Conservation (phyloP, 176 grass and related monocot genomes). For the Coix lacrymajobi region DNA sequence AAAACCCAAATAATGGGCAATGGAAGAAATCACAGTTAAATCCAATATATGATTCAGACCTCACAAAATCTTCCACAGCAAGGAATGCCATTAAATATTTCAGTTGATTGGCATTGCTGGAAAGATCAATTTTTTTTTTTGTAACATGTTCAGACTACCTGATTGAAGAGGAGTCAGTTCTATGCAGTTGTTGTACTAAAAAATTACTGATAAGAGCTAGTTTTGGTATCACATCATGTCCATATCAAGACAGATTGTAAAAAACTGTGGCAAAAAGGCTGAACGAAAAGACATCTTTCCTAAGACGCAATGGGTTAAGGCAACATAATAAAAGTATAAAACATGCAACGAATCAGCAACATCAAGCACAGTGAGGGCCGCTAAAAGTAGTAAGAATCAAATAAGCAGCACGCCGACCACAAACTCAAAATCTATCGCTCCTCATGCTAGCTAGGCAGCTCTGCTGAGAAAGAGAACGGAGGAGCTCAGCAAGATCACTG, state of each 20-base stretch:
- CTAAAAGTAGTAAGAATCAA: background rate
- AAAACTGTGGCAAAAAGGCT: background rate
- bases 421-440: background rate
- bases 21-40: background rate
- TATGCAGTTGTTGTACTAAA: background rate
- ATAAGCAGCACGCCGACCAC: background rate
- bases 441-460: background rate
- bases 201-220: background rate
- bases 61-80: slow-evolving; percentile 9
- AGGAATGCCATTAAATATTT: background rate
- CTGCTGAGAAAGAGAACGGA: background rate
- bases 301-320: background rate
- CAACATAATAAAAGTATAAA: too few relatives aligned
- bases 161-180: background rate
- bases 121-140: background rate
- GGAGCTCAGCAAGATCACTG: background rate
- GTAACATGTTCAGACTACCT: background rate
- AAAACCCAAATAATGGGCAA: background rate
- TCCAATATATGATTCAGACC: background rate
- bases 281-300: background rate
- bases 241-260: background rate
- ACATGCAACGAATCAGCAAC: background rate
- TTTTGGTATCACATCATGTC: background rate
- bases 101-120: background rate
- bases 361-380: background rate